phyloP scores from a whole-genome alignment of 306 rosid genomes.

The Acacia confusa region DNA sequence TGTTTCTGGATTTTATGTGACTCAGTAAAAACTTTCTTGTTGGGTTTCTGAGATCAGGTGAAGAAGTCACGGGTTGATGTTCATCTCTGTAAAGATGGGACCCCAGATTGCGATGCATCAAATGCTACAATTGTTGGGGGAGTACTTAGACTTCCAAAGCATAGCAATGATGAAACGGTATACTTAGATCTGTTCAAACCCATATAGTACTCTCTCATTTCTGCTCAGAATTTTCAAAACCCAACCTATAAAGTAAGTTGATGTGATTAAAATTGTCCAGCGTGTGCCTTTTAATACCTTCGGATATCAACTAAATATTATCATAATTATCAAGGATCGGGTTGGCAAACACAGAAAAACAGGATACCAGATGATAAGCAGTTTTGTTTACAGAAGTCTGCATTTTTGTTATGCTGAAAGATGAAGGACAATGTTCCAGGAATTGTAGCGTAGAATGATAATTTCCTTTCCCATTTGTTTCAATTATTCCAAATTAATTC shows the following conservation, averaged over 20 bases:
- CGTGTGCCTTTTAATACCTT: neutral
- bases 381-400: neutral
- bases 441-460: neutral
- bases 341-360: constrained; percentile 13
- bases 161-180: constrained; percentile 90
- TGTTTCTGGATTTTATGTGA: constrained; percentile 15
- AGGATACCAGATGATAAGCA: neutral
- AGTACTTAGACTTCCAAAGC: constrained; percentile 78
- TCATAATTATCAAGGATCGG: constrained; percentile 13
- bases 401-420: neutral
- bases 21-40: constrained; percentile 15
- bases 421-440: neutral
- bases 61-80: constrained; percentile 88
- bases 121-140: constrained; percentile 52
- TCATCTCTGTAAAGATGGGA: constrained; percentile 81
- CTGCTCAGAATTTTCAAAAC: constrained; percentile 9
- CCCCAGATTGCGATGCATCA: constrained; percentile 50
- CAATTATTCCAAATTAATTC: no score
- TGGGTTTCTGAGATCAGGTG: constrained; percentile 56
- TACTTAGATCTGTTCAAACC: constrained; percentile 7
- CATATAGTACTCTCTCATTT: neutral
- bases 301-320: constrained; percentile 6
- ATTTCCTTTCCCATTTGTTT: neutral
- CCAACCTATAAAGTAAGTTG: constrained; percentile 6
- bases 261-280: constrained; percentile 1